A percentile compares a stretch with the other conserved stretches of the same genome.
Evolutionary conservation across 345 rosid species (phyloP).

Genomic region (Acer negundo): DNA sequence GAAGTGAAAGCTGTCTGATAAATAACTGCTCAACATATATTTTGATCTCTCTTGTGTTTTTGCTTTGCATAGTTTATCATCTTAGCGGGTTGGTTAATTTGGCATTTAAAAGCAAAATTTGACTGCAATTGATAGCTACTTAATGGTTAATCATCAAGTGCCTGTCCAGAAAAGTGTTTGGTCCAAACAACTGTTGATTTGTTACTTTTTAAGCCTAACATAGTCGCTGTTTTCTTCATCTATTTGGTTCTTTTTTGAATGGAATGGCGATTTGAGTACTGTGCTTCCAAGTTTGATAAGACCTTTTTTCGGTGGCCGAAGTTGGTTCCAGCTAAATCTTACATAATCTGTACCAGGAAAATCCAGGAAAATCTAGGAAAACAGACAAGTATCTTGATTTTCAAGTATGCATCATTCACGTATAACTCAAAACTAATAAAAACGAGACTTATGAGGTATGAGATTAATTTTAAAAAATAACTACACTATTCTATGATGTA

Average conservation of each 20-base stretch:
- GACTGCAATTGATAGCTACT: neutral
- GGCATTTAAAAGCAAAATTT: no score
- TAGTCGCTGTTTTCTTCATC: neutral
- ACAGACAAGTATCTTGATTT: no score
- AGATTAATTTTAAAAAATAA: no score
- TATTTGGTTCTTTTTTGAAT: neutral
- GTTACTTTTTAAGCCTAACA: neutral
- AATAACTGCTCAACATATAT: neutral
- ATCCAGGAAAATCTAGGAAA: no score
- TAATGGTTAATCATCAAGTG: neutral
- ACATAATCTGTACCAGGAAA: no score
- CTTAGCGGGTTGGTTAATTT: neutral
- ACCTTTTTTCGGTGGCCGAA: no score
- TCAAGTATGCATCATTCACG: no score
- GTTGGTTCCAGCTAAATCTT: no score
- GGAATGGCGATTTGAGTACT: neutral
- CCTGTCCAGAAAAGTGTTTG: no score
- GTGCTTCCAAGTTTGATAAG: neutral
- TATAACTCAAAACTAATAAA: no score
- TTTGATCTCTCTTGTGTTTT: neutral
- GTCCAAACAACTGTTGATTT: neutral
- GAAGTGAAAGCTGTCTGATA: conserved; percentile 1
- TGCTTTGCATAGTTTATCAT: neutral
- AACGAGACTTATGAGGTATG: no score
- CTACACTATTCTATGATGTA: no score